Evolutionary conservation across 2,329 filamentous ascomycete species (phyloP).

Genomic region (Hypocreales sp.): DNA sequence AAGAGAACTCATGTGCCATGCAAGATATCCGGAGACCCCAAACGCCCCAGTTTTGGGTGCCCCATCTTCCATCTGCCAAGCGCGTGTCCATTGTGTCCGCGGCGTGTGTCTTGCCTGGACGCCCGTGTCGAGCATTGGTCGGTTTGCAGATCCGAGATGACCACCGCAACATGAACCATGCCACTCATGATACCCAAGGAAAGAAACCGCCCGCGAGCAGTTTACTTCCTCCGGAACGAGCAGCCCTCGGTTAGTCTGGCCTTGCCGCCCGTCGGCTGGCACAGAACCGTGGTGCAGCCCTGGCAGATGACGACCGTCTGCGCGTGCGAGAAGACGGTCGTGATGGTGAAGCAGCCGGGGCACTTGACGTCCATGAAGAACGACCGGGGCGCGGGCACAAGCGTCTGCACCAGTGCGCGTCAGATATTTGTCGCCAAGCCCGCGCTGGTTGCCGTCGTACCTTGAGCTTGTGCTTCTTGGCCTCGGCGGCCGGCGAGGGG

Average conservation of each 20-base stretch:
- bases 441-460: too few species aligned
- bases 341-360: constrained; percentile 99
- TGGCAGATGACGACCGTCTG: constrained; percentile 99
- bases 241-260: constrained; percentile 97
- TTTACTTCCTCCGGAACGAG: constrained; percentile 99
- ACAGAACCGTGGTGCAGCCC: constrained; percentile 97
- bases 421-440: too few species aligned
- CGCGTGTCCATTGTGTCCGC: too few species aligned
- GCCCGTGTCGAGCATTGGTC: constrained; percentile 29
- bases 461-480: constrained; percentile 99
- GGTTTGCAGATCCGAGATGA: constrained; percentile 46
- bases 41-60: constrained; percentile 53
- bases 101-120: constrained; percentile 29
- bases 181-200: constrained; percentile 33
- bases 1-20: constrained; percentile 42
- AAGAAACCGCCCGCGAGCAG: constrained; percentile 29
- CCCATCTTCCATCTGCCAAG: constrained; percentile 61
- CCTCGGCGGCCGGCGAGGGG: constrained; percentile 93
- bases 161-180: constrained; percentile 33
- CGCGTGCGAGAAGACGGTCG: constrained; percentile 99
- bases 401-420: constrained; percentile 53
- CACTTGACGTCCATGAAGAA: constrained; percentile 99
- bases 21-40: constrained; percentile 69
- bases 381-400: constrained; percentile 90
- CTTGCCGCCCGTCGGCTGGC: constrained; percentile 99